Conservation (phyloP, 176 grass and related monocot genomes). For the Eleusine indica region DNA sequence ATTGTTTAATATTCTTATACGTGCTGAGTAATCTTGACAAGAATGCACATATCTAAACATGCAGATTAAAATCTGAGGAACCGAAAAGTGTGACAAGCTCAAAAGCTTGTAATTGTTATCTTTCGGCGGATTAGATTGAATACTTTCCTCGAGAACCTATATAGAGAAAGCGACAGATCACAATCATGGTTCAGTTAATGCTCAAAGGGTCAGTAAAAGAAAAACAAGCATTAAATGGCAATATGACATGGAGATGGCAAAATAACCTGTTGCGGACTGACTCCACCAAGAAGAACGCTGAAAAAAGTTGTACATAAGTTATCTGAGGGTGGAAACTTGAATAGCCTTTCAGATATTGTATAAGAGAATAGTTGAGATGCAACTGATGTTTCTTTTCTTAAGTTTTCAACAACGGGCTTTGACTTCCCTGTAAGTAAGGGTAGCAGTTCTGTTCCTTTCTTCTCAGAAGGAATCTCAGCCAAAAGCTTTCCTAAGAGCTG, state of each 20-base stretch:
- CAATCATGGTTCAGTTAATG: conserved; percentile 22
- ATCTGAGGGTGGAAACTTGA: conserved; percentile 87
- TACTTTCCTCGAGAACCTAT: conserved; percentile 82
- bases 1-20: conserved; percentile 76
- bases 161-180: conserved; percentile 38
- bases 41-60: conserved; percentile 86
- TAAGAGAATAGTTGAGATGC: conserved; percentile 67
- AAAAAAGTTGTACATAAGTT: conserved; percentile 85
- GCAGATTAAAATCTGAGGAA: conserved; percentile 92
- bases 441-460: conserved; percentile 79
- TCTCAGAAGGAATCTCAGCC: conserved; percentile 76
- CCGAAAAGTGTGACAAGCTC: conserved; percentile 69
- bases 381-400: conserved; percentile 54
- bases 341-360: conserved; percentile 80
- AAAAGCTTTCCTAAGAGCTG: conserved; percentile 93
- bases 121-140: conserved; percentile 56
- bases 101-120: conserved; percentile 52
- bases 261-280: conserved; percentile 93
- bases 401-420: conserved; percentile 67
- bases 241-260: background rate
- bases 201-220: background rate
- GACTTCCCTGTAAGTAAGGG: conserved; percentile 66
- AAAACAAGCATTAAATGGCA: conserved; percentile 13
- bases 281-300: conserved; percentile 94
- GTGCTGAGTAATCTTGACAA: conserved; percentile 82